Percentiles rank a stretch among this genome's conserved stretches.
phyloP scores from a whole-genome alignment of 2,329 filamentous ascomycete genomes.

The Sphaceloma murrayae region DNA sequence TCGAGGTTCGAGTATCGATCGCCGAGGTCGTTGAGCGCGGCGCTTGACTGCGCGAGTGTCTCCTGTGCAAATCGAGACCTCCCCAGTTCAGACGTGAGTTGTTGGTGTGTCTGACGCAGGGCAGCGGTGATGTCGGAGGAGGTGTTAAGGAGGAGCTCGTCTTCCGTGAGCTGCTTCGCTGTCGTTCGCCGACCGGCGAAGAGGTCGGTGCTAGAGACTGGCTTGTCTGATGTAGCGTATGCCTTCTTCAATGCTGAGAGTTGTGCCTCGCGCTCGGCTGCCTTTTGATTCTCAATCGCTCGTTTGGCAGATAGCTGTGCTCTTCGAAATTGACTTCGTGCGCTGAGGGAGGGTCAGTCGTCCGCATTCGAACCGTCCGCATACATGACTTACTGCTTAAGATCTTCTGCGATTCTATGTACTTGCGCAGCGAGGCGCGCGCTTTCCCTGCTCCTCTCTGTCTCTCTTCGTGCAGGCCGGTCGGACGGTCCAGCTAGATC shows the following conservation, averaged over 20 bases:
- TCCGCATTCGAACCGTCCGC: not conserved
- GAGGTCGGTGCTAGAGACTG: slow-evolving; percentile 29
- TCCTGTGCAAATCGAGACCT: slow-evolving; percentile 84
- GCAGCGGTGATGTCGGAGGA: slow-evolving; percentile 76
- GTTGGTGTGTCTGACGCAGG: slow-evolving; percentile 72
- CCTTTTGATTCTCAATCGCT: slow-evolving; percentile 61
- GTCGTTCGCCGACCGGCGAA: slow-evolving; percentile 29
- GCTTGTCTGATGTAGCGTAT: slow-evolving; percentile 20
- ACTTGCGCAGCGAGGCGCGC: slow-evolving; percentile 57
- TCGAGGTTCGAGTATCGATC: slow-evolving; percentile 76
- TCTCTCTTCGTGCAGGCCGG: slow-evolving; percentile 35
- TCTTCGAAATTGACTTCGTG: slow-evolving; percentile 62
- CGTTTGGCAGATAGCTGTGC: slow-evolving; percentile 73
- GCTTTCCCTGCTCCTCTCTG: slow-evolving; percentile 52
- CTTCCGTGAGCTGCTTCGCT: slow-evolving; percentile 50
- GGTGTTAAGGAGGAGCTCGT: slow-evolving; percentile 64
- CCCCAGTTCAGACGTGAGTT: slow-evolving; percentile 75
- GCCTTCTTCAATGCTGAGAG: slow-evolving; percentile 54
- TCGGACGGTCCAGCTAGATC: slow-evolving; percentile 48
- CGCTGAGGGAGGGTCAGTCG: slow-evolving; percentile 32
- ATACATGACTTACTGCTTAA: slow-evolving; percentile 52
- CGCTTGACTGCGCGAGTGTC: slow-evolving; percentile 74
- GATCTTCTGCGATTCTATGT: slow-evolving; percentile 57
- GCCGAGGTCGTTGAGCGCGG: slow-evolving; percentile 67
- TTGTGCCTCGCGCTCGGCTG: slow-evolving; percentile 66